Percentiles rank a stretch among this genome's conserved stretches.
phyloP scores from a whole-genome alignment of 108 stramenopile species.

The Cyclotella baltica region DNA sequence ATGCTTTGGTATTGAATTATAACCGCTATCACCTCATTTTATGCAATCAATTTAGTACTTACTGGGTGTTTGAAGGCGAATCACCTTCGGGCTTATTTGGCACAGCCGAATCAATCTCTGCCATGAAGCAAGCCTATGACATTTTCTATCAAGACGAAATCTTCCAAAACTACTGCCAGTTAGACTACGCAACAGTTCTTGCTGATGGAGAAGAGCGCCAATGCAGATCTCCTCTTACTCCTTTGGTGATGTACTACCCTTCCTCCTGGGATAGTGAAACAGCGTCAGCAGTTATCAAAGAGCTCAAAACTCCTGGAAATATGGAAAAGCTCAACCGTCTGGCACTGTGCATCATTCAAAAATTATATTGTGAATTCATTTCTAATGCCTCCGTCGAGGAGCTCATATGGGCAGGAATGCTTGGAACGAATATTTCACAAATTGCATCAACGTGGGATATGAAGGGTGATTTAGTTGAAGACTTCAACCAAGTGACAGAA shows the following conservation, averaged over 20 bases:
- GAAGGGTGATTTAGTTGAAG: slow-evolving; percentile 40
- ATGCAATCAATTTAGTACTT: slow-evolving; percentile 11
- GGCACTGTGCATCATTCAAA: slow-evolving; percentile 39
- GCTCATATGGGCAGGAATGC: slow-evolving; percentile 7
- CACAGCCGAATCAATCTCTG: slow-evolving; percentile 28
- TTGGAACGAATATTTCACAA: slow-evolving; percentile 27
- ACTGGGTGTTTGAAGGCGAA: slow-evolving; percentile 62
- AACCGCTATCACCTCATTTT: neutral
- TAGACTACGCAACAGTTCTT: slow-evolving; percentile 30
- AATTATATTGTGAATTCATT: slow-evolving; percentile 43
- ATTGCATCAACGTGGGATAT: slow-evolving; percentile 52
- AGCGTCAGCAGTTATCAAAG: slow-evolving; percentile 47
- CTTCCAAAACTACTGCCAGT: slow-evolving; percentile 43
- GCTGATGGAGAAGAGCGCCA: slow-evolving; percentile 16
- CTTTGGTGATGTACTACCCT: slow-evolving; percentile 56
- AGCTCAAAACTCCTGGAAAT: slow-evolving; percentile 33
- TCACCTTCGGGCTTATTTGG: slow-evolving; percentile 43
- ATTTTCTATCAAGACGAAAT: slow-evolving; percentile 43
- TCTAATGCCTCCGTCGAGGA: slow-evolving; percentile 30
- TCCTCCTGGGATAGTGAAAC: slow-evolving; percentile 40
- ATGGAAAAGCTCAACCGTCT: slow-evolving; percentile 44
- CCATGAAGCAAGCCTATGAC: slow-evolving; percentile 57
- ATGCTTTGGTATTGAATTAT: too few relatives aligned
- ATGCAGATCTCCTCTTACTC: slow-evolving; percentile 46
- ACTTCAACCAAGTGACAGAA: slow-evolving; percentile 51